These are phyloP conservation scores for Chrysosporium queenslandicum DNA, from an alignment of 2,329 filamentous ascomycete species.

Conservation along the genomic window DNA sequence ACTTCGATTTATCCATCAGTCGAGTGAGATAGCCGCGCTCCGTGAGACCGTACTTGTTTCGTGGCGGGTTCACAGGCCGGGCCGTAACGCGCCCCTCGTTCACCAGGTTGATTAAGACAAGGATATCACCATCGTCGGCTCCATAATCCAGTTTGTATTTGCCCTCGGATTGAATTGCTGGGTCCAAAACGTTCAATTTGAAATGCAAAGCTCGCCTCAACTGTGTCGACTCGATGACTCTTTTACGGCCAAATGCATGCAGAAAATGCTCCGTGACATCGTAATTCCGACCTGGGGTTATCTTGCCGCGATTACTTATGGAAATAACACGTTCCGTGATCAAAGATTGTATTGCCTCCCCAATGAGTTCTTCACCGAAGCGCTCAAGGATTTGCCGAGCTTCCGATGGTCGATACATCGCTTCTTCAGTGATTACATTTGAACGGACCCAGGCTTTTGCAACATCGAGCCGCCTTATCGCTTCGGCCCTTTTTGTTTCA, in stretches of 20 bases:
- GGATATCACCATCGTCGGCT: constrained; percentile 37
- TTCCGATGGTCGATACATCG: constrained; percentile 32
- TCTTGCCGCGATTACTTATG: constrained; percentile 31
- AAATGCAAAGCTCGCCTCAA: constrained; percentile 34
- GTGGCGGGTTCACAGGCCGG: constrained; percentile 32
- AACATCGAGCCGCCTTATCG: constrained; percentile 26
- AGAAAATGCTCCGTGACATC: constrained; percentile 37
- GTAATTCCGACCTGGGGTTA: constrained; percentile 36
- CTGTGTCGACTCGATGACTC: constrained; percentile 32
- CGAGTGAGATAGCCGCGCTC: constrained; percentile 40
- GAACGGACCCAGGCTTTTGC: constrained; percentile 42
- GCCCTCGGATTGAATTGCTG: constrained; percentile 26
- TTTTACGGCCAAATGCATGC: constrained; percentile 31
- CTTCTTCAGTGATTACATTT: constrained; percentile 37
- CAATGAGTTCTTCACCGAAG: constrained; percentile 29
- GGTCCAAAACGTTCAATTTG: constrained; percentile 37
- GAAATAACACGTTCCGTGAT: constrained; percentile 34
- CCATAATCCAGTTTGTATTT: constrained; percentile 28
- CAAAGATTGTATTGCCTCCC: constrained; percentile 34
- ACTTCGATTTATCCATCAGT: constrained; percentile 36
- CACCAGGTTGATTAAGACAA: constrained; percentile 37
- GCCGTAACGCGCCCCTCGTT: constrained; percentile 30
- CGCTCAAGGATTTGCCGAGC: constrained; percentile 28
- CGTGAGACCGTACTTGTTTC: constrained; percentile 38
- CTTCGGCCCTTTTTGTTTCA: constrained; percentile 13